A percentile compares a stretch with the other conserved stretches of the same genome.
These are phyloP conservation scores for Calonectria multiphialidica DNA, from an alignment of 2,329 filamentous ascomycete species.

Conservation along the genomic window DNA sequence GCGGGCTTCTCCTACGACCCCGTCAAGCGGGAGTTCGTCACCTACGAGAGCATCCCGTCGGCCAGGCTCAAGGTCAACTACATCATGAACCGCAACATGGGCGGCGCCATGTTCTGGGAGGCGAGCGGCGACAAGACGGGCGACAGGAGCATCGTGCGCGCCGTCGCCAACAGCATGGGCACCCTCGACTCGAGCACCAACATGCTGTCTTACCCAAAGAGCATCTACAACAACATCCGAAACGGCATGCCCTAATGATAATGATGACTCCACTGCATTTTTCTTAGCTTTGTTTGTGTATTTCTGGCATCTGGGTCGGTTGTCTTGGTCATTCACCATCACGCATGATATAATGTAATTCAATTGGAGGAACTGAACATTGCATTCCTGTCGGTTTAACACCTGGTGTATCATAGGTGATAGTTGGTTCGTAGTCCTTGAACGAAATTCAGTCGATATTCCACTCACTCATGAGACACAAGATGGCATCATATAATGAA, in stretches of 20 bases:
- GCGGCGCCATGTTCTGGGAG: constrained; percentile 90
- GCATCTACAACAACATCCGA: constrained; percentile 70
- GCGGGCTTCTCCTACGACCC: constrained; percentile 81
- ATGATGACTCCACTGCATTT: background rate
- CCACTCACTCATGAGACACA: background rate
- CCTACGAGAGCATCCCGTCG: constrained; percentile 74
- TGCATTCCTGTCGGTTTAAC: background rate
- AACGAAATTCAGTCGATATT: background rate
- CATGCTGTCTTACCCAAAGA: constrained; percentile 66
- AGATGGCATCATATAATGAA: background rate
- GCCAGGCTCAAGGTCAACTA: constrained; percentile 73
- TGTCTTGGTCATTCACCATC: constrained; percentile 6
- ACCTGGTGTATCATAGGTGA: background rate
- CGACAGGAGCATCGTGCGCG: constrained; percentile 68
- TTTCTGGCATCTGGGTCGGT: background rate
- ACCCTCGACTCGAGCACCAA: constrained; percentile 64
- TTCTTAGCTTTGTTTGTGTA: background rate
- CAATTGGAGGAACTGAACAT: background rate
- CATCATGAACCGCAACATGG: constrained; percentile 70
- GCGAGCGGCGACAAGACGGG: constrained; percentile 73
- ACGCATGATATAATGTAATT: background rate
- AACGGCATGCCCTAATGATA: constrained; percentile 45
- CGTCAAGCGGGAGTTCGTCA: constrained; percentile 71
- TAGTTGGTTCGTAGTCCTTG: background rate
- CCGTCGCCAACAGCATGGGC: constrained; percentile 60